Conservation (phyloP, 106 monocot genomes). For the Phalaenopsis equestris region DNA sequence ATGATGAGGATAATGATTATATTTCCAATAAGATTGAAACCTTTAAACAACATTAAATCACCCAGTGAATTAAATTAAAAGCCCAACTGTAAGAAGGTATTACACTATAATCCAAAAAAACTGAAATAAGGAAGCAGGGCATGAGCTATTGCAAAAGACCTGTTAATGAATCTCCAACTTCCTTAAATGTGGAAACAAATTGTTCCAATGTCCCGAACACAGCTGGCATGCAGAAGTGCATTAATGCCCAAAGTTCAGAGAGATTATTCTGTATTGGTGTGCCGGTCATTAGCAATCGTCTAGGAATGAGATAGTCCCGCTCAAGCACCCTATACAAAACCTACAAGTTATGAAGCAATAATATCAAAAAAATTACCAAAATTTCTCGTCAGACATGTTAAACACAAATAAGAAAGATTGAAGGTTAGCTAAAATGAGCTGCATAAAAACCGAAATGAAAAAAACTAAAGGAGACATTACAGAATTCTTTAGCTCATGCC, state of each 20-base stretch:
- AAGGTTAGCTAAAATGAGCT: not conserved
- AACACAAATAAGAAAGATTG: not conserved
- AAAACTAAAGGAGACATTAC: not conserved
- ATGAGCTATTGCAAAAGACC: slow-evolving; percentile 18
- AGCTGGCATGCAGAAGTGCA: slow-evolving; percentile 96
- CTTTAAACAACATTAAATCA: not conserved
- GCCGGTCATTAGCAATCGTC: slow-evolving; percentile 87
- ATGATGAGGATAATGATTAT: not conserved
- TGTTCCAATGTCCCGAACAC: slow-evolving; percentile 76
- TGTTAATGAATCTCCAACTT: slow-evolving; percentile 31
- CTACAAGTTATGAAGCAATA: slow-evolving; percentile 25
- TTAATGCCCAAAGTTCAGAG: slow-evolving; percentile 84
- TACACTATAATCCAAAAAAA: not conserved
- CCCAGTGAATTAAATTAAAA: not conserved
- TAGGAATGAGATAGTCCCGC: slow-evolving; percentile 66
- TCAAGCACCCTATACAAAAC: slow-evolving; percentile 89
- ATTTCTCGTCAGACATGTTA: not conserved
- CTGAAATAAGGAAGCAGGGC: not conserved
- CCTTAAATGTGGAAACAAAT: slow-evolving; percentile 71
- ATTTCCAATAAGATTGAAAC: not conserved
- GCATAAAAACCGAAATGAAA: not conserved
- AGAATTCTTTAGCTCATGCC: not conserved
- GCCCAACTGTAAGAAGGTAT: not conserved
- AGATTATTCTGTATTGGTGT: slow-evolving; percentile 97
- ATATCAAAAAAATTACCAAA: not conserved